Conservation (phyloP, 129 eudicot genomes). For the Solidago caesia region DNA sequence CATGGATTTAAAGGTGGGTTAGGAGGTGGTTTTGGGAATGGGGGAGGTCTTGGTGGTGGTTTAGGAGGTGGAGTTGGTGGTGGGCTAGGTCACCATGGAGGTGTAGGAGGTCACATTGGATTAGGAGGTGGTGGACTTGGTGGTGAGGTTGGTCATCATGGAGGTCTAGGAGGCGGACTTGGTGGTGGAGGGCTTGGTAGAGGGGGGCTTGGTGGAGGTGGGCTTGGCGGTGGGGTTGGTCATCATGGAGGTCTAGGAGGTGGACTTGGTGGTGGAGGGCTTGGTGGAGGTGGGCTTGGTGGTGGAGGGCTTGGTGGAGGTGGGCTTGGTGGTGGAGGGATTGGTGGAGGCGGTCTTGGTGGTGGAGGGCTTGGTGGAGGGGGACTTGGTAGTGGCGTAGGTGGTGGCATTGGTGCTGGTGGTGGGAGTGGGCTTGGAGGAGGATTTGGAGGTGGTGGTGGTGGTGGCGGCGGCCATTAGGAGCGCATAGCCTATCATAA, state of each 20-base stretch:
- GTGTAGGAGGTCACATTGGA: background rate
- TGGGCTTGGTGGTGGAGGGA: background rate
- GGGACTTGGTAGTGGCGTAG: background rate
- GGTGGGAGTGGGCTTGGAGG: slow-evolving; percentile 8
- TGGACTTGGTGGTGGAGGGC: slow-evolving; percentile 23
- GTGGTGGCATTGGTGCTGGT: background rate
- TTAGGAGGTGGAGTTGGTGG: background rate
- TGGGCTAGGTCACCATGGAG: background rate
- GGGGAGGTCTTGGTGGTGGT: slow-evolving; percentile 15
- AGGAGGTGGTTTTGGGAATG: slow-evolving; percentile 1
- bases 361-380: slow-evolving; percentile 1
- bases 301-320: background rate
- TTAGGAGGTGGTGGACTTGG: slow-evolving; percentile 13
- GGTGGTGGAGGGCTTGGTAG: slow-evolving; percentile 8
- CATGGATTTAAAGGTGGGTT: slow-evolving; percentile 21
- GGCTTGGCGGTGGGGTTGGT: background rate
- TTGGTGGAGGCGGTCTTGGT: slow-evolving; percentile 11
- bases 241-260: slow-evolving; percentile 17
- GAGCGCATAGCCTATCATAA: background rate
- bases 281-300: slow-evolving; percentile 2
- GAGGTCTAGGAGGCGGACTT: slow-evolving; percentile 11
- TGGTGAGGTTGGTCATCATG: slow-evolving; percentile 9
- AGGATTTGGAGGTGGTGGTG: background rate
- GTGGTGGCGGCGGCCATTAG: slow-evolving; percentile 20
- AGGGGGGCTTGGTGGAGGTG: background rate